phyloP scores from a whole-genome alignment of 2,329 filamentous ascomycete genomes.

The Hortaea werneckii region DNA sequence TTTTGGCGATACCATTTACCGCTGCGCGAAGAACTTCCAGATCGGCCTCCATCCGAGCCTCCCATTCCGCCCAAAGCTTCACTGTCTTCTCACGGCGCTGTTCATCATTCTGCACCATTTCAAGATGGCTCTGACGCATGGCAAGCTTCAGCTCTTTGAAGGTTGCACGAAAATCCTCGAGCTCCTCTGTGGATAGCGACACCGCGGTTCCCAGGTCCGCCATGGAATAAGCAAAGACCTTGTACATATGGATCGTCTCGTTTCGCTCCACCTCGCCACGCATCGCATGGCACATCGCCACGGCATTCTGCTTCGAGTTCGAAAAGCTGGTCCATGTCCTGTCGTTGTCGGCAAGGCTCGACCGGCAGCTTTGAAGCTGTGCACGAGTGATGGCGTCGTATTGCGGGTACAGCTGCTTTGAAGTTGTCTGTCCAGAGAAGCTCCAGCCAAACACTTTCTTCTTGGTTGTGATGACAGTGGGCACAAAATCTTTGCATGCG shows the following conservation, averaged over 20 bases:
- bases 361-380: conserved; percentile 42
- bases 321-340: conserved; percentile 55
- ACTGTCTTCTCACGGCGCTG: conserved; percentile 1
- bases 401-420: conserved; percentile 9
- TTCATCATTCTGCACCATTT: conserved; percentile 8
- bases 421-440: conserved; percentile 8
- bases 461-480: conserved; percentile 26
- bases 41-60: not conserved
- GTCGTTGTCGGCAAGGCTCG: conserved; percentile 36
- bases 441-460: conserved; percentile 16
- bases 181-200: conserved; percentile 8
- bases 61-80: conserved; percentile 5
- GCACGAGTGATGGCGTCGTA: conserved; percentile 20
- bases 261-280: conserved; percentile 48
- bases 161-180: conserved; percentile 3
- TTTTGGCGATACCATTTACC: not conserved
- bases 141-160: conserved; percentile 6
- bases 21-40: not conserved
- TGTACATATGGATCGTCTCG: conserved; percentile 14
- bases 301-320: conserved; percentile 50
- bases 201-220: conserved; percentile 2
- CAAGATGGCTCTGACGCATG: conserved; percentile 8
- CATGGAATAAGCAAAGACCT: not conserved
- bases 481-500: conserved; percentile 41
- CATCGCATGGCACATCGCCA: conserved; percentile 52